Evolutionary conservation across 2,329 filamentous ascomycete species (phyloP), one percentile per base, ranked within the genome.

Genomic region (Hymenoscyphus linearis): DNA sequence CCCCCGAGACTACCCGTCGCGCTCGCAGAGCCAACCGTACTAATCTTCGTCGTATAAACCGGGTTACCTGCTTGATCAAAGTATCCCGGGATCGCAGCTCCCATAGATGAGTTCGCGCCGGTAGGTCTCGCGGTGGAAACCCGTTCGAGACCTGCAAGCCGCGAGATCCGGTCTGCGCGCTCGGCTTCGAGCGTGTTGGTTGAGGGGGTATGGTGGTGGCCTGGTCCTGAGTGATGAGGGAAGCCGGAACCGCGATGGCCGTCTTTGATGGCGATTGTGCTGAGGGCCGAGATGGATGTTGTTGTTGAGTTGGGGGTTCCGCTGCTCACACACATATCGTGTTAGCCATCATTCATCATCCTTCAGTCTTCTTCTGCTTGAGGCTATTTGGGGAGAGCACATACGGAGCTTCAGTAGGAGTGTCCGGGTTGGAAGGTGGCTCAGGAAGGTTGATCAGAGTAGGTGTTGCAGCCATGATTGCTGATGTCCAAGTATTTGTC

Each of bases 231-330:
- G 60, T 82, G 80, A 60, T 82, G 80, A 60, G 86, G 82, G 31
- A 86, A 84, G 31, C 88, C 82, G 72, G 92, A 86, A 65, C 93
- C 93, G 63, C 91, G 90, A 72, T 97, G 91, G 69, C 93, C 93
- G 73, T 98, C 93, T 76, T 97, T 96, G 81, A 96, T 96, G 57
- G 93, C 93, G 13, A 91, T 95, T 18, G 93, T 97, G 16, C 91
- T 96, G 55, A 98, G 83, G 47, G 92, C 88, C 27, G 91, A 96
- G 71, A 98, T 87, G 57, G 92, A 96, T 13, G 93, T 97, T 3
- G 91, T 96, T 47, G 90, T 89, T 67, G 91, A 96, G 67, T 95
- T 97, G 2, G 93, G 93, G 2, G 93, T 98, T 71, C 93, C 93
- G 66, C 91, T 96, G 66, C 35, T 59, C 60, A 67, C 52, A 52